Conservation (phyloP, 139 green algal species). For the Chlorella sp. region DNA sequence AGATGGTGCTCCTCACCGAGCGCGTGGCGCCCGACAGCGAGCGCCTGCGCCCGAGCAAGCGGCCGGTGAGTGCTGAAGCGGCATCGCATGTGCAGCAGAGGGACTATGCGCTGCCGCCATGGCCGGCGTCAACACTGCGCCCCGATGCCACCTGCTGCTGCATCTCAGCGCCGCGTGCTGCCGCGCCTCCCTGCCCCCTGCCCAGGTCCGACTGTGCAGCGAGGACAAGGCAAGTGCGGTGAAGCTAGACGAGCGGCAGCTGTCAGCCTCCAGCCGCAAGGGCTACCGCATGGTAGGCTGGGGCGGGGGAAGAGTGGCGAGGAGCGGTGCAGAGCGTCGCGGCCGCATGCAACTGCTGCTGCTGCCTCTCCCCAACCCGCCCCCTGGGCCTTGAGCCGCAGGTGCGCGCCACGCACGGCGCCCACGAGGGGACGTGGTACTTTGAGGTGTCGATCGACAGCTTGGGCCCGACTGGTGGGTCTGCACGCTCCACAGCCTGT, state of each 20-base stretch:
- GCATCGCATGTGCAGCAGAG: too few relatives aligned
- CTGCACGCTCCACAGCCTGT: background rate
- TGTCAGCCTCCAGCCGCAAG: conserved; percentile 63
- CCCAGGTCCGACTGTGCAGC: conserved; percentile 50
- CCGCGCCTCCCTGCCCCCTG: too few relatives aligned
- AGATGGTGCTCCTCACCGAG: background rate
- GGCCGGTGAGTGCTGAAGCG: too few relatives aligned
- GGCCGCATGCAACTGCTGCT: background rate
- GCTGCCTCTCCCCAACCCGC: background rate
- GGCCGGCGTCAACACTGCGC: too few relatives aligned
- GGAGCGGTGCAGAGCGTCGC: background rate
- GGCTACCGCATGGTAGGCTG: conserved; percentile 67
- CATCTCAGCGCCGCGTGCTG: too few relatives aligned
- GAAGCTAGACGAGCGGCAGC: conserved; percentile 54
- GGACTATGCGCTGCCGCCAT: too few relatives aligned
- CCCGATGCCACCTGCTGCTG: too few relatives aligned
- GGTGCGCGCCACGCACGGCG: conserved; percentile 70
- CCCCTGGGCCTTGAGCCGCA: background rate
- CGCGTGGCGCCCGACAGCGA: background rate
- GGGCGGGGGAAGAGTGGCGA: background rate
- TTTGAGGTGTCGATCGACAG: conserved; percentile 71
- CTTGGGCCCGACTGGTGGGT: conserved; percentile 68
- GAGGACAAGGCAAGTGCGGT: conserved; percentile 61
- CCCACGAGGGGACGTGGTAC: conserved; percentile 68
- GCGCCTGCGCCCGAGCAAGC: conserved; percentile 24